Evolutionary conservation across 306 rosid genomes (phyloP), one percentile per base, ranked within the genome.

Genomic region (Acmispon strigosus): DNA sequence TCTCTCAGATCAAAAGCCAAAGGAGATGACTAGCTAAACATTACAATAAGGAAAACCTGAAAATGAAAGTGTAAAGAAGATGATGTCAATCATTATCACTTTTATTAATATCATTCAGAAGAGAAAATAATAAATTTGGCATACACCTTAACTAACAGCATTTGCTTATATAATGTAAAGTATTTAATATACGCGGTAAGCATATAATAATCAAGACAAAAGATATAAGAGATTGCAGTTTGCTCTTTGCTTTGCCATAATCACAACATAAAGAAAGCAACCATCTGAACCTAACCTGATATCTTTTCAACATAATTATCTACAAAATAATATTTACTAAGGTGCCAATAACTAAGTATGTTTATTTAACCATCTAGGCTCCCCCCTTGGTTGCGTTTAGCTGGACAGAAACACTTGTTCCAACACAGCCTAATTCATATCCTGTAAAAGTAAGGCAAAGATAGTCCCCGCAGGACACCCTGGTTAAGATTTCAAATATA

Each of bases 1-100:
- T 53, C 66, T 80, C 54, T 56, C 72, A 81, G 48, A 20, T 67
- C 67, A 55, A 78, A 80, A 77, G 52, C 60, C 4, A n/a, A 18
- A 36, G 2, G 47, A 56, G 18, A 60, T 72, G 67, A 19, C 74
- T 43, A 10, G 67, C 76, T 68, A 37, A 18, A 60, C 78, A 75
- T 27, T 66, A 49, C 78, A 49, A 62, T 4, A 24, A 72, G 17
- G 41, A 66, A 79, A 71, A 68, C 80, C 84, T 83, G 84, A 79
- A 76, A 65, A 61, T 5, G 49, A 6, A 76, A 13, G 29, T 43
- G 6, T 2, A 12, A 20, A 45, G 69, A 69, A n/a, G 27, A 14
- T n/a, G 20, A 54, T 2, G 29, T 41, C 41, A 39, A n/a, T n/a
- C n/a, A n/a, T 29, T 34, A 59, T 27, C 14, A 27, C n/a, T 16